Base-by-base conservation (phyloP, 2,329 filamentous ascomycete species). In the Cladophialophora carrionii region DNA sequence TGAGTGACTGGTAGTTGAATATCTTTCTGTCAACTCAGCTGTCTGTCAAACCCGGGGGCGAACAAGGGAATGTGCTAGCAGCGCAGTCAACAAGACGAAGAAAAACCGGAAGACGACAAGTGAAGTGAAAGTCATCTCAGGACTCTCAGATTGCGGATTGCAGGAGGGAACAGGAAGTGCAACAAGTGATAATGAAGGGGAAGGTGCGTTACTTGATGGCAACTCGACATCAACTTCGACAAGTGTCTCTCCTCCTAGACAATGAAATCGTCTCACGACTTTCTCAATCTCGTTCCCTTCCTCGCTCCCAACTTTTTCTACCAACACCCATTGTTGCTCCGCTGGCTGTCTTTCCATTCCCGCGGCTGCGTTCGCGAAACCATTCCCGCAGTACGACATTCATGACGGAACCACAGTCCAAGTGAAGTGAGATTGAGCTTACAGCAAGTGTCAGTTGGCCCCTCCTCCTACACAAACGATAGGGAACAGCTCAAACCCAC, bases 201-300 rank as follows among this genome's bases (percentile, higher is more conserved):
- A 51, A 51, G 48, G 48, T 26, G 14, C 48, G 22, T 51, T 51
- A 51, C 48, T 51, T 22, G 48, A 43, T 5, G 17, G 37, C 37
- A 26, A 51, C 17, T 1, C 48, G 10, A 51, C 5, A 24, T 8
- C 48, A 22, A 26, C n/a, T 14, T n/a, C 17, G n/a, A 43, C 5
- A 2, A 7, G 37, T 3, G 17, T n/a, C 37, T 41, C 17, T 43
- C 17, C 17, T n/a, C 7, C 10, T 8, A 43, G 17, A 43, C 17
- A 12, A 17, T n/a, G 17, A 43, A 43, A n/a, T n/a, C 6, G 17
- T 43, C 12, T 43, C 17, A 43, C 5, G n/a, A n/a, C 37, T 43
- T 20, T 43, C 4, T n/a, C 37, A 43, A 17, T n/a, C 37, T 6
- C n/a, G 5, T 43, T 43, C 34, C 17, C n/a, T 43, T 43, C 14